Base-by-base conservation (phyloP, 129 eudicot genomes). In the Flaveria sonorensis region DNA sequence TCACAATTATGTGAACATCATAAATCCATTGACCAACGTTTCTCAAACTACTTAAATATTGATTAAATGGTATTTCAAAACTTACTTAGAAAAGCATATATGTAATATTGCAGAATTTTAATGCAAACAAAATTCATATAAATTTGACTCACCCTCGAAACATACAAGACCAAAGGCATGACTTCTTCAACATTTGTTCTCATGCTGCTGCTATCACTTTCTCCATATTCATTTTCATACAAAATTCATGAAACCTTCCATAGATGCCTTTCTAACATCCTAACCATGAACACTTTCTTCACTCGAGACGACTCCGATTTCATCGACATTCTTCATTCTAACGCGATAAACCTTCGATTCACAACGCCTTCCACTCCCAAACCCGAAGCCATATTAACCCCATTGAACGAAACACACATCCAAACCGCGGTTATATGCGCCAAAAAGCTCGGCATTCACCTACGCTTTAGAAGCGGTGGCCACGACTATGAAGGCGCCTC, bases 401-500 rank as follows among this genome's bases (percentile, higher is more conserved):
- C 88, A 0, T 21, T 64, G 39, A n/a, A 73, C 23, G 83, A 74
- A 74, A 60, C 79, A 45, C 85, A 84, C 39, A 63, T 84, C 67
- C 85, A 84, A 73, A 52, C 77, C 3, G 88, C 79, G 4, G 76
- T 85, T 14, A 23, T 73, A 36, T 85, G 88, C 72, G 79, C 88
- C 10, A 85, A 69, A 70, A 56, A 74, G 52, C 59, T 68, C 0
- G 55, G 79, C 1, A 52, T 81, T 68, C 81, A 73, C 20, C 65
- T 81, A 16, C 76, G 88, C 23, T 53, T 81, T 46, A 61, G 88
- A 10, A 85, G 88, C 57, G 86, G 88, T 5, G 85, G 88, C 70
- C 88, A 85, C 68, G 88, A 85, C 19, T 85, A 77, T 11, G 88
- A 85, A 30, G 85, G 91, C 10, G 57, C 80, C 10, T 81, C 88